Conservation (phyloP, 1,284 basidiomycete species). For the Trametes versicolor region DNA sequence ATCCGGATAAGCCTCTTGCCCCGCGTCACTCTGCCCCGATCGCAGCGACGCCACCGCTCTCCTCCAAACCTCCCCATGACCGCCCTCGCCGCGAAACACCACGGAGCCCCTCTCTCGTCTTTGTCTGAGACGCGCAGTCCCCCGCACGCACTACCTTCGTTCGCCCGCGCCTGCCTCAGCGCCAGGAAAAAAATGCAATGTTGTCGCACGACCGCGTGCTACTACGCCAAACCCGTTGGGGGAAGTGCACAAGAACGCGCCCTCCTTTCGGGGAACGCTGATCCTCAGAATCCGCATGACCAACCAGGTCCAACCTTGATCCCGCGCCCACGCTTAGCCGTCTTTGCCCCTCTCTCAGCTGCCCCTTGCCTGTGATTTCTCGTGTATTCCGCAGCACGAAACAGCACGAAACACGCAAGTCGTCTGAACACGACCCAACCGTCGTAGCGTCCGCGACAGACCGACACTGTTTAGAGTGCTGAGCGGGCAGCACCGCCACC, state of each 20-base stretch:
- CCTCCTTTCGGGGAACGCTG: slow-evolving; percentile 3
- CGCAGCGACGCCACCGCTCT: slow-evolving; percentile 19
- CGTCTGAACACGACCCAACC: neutral
- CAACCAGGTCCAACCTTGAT: slow-evolving; percentile 1
- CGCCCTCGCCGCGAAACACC: slow-evolving; percentile 7
- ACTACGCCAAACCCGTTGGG: slow-evolving; percentile 11
- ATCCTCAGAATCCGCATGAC: slow-evolving; percentile 18
- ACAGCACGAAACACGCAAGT: neutral
- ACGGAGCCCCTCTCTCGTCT: slow-evolving; percentile 1
- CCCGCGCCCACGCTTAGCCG: slow-evolving; percentile 4
- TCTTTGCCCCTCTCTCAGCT: slow-evolving; percentile 7
- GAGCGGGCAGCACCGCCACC: slow-evolving; percentile 16
- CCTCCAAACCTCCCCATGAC: slow-evolving; percentile 15
- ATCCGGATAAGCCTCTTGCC: slow-evolving; percentile 6
- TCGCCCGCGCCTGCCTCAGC: neutral
- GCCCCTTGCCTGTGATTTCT: slow-evolving; percentile 3
- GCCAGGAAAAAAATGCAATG: slow-evolving; percentile 9
- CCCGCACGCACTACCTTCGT: neutral
- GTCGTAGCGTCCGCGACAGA: neutral
- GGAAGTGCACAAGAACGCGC: neutral
- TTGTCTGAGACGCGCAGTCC: neutral
- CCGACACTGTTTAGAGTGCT: neutral
- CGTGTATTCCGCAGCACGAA: too few relatives aligned
- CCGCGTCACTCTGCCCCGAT: slow-evolving; percentile 11
- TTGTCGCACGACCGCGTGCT: slow-evolving; percentile 26